Percentiles rank a stretch among this genome's conserved stretches.
These are phyloP conservation scores for Suillus ampliporus DNA, from an alignment of 768 basidiomycete species.

Conservation along the genomic window DNA sequence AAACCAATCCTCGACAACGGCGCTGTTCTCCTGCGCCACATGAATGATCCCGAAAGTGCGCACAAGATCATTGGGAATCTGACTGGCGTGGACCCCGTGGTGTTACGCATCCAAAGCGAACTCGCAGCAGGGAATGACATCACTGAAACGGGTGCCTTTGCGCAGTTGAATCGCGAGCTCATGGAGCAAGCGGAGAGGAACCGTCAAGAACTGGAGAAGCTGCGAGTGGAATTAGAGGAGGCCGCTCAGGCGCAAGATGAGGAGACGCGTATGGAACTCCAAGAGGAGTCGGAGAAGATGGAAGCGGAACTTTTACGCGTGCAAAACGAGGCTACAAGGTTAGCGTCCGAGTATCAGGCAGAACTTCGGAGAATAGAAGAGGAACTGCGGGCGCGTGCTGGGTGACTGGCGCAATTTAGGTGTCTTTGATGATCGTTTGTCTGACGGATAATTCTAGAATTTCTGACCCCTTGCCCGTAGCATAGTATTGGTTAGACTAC, in stretches of 20 bases:
- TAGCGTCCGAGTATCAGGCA: slow-evolving; percentile 40
- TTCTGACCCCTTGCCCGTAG: slow-evolving; percentile 5
- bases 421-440: slow-evolving; percentile 24
- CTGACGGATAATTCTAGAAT: slow-evolving; percentile 1
- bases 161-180: slow-evolving; percentile 55
- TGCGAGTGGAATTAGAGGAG: slow-evolving; percentile 53
- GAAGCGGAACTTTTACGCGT: slow-evolving; percentile 34
- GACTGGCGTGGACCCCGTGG: slow-evolving; percentile 44
- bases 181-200: slow-evolving; percentile 51
- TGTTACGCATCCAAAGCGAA: slow-evolving; percentile 60
- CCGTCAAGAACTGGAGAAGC: slow-evolving; percentile 49
- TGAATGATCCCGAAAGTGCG: slow-evolving; percentile 48
- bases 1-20: slow-evolving; percentile 53
- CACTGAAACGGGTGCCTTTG: slow-evolving; percentile 58
- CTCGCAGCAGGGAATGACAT: slow-evolving; percentile 53
- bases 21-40: slow-evolving; percentile 50
- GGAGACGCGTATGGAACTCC: slow-evolving; percentile 51
- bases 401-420: slow-evolving; percentile 24
- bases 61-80: slow-evolving; percentile 50
- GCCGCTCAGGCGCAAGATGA: slow-evolving; percentile 51
- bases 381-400: slow-evolving; percentile 36
- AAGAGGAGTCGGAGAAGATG: slow-evolving; percentile 43
- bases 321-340: slow-evolving; percentile 35
- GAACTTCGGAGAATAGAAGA: slow-evolving; percentile 42
- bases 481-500: slow-evolving; percentile 21